Base-by-base conservation (phyloP, 768 basidiomycete genomes). In the Daedalea quercina region DNA sequence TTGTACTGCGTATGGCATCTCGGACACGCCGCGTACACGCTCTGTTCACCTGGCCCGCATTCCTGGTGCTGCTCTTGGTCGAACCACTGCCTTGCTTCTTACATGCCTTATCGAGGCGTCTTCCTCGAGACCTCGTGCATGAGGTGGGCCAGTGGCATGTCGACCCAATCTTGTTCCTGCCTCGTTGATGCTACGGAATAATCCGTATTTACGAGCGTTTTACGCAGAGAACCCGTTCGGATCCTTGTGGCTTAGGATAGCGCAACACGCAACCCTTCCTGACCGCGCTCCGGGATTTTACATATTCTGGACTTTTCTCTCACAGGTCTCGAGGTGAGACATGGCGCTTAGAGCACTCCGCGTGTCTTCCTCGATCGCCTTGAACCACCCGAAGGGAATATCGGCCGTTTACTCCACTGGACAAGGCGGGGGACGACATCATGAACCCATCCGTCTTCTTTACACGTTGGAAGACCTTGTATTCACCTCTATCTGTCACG, bases 401-500 rank as follows among this genome's bases (percentile, higher is more conserved):
- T 78, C 80, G 80, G 81, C 75, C 70, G 69, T 70, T 76, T 77
- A 75, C 83, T 85, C 85, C 84, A 88, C 84, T 75, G 71, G 71
- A 76, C 79, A 80, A 78, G 70, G 67, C 74, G 73, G 72, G 73
- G 70, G 72, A 64, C 67, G 65, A 68, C 70, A 73, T 74, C 74
- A 76, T 75, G 76, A 76, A 77, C 52, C 58, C 74, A 75, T 79
- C 75, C 80, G 85, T 84, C 81, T 80, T 70, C 67, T 71, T 69
- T 70, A 74, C 77, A 86, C 88, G 84, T 85, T 87, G 84, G 68
- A 67, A 69, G 73, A 74, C 76, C 72, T 76, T 75, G 73, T 75
- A 78, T 77, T 80, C 80, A 78, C 71, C 77, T 80, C 81, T 81
- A 80, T 85, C 79, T 76, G 77, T 83, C 79, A 76, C 77, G 74